Base-by-base conservation (phyloP, 2,329 filamentous ascomycete species). In the Epichloe festucae region DNA sequence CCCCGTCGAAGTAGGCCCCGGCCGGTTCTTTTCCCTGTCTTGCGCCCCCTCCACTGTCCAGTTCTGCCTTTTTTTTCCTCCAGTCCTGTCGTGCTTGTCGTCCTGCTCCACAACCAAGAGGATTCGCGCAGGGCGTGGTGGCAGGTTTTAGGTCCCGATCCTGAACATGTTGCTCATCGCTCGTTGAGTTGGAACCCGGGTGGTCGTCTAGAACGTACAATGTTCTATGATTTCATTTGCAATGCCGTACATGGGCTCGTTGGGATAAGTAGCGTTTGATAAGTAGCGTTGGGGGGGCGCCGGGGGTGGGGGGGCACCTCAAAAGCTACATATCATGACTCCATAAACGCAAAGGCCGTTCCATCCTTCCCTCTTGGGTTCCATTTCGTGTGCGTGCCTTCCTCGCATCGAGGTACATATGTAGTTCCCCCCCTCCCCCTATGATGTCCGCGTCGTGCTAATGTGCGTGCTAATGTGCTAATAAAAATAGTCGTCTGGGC, bases 301-400 rank as follows among this genome's bases (percentile, higher is more conserved):
- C 17, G 17, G 5, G 23, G 5, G 19, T 19, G 19, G 3, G 10
- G 27, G 31, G 3, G 8, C 8, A 11, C 40, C n/a, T 17, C 11
- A 14, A 12, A 17, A 15, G 40, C 6, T 43, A 17, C 11, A 17
- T 11, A 8, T 43, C n/a, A 15, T 17, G 8, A 46, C 15, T 42
- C 34, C 5, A 12, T 35, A 42, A 14, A 46, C 36, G 35, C 38
- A 52, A 39, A 47, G 40, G 50, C 39, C 39, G 50, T 52, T 48
- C 45, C 39, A 48, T 48, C 50, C 39, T 38, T 40, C 40, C 14
- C 17, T 40, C 49, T 27, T 19, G 34, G 41, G 31, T 21, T 45
- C 42, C 19, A 19, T 35, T 17, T 43, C n/a, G 27, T 8, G 5
- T 21, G 36, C 36, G 36, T 38, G 36, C 36, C 36, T 38, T 14